These are phyloP conservation scores for Candida montana DNA, from an alignment of 805 yeast species.

Conservation along the genomic window DNA sequence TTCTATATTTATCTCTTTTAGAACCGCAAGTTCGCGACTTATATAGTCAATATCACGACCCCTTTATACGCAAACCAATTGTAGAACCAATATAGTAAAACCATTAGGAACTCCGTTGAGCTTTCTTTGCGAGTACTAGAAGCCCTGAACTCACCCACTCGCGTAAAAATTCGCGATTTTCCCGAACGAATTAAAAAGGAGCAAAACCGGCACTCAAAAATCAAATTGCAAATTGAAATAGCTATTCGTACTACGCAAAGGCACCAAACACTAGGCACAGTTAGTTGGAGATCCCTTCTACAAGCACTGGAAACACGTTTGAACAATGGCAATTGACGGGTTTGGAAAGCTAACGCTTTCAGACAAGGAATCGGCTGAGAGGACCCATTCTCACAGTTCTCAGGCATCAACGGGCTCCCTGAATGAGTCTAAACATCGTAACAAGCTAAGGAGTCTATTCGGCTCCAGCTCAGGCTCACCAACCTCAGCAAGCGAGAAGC, in stretches of 20 bases:
- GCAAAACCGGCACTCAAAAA: constrained; percentile 4
- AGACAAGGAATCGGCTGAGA: constrained; percentile 4
- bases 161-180: constrained; percentile 10
- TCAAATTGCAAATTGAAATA: background rate
- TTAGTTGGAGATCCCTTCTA: no score
- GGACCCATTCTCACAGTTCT: constrained; percentile 6
- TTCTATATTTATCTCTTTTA: no score
- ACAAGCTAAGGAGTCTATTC: constrained; percentile 8
- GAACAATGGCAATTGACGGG: constrained; percentile 5
- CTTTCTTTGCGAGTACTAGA: no score
- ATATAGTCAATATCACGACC: no score
- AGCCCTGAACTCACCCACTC: background rate
- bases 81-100: no score
- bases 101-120: no score
- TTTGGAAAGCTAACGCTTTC: constrained; percentile 6
- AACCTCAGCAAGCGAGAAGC: background rate
- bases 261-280: no score
- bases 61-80: no score
- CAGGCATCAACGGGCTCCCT: constrained; percentile 6
- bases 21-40: no score
- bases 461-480: constrained; percentile 3
- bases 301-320: no score
- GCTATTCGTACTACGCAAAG: no score
- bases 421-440: constrained; percentile 6
- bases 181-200: constrained; percentile 12